Evolutionary conservation across 495 filamentous ascomycete genomes (phyloP).

Genomic region (Aspergillus conjunctus): DNA sequence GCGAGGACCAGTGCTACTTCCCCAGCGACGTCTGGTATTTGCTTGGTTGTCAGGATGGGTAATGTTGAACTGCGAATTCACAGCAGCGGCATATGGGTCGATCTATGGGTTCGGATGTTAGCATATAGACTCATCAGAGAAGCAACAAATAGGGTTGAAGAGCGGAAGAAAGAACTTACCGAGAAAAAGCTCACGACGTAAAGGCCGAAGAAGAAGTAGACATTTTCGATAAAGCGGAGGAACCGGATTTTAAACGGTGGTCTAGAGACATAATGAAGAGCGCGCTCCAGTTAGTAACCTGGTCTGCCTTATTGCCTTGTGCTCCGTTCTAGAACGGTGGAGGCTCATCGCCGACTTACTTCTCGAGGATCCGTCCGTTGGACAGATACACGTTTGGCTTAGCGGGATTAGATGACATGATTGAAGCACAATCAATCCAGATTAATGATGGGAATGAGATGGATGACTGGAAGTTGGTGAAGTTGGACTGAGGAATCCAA

Average conservation of each 20-base stretch:
- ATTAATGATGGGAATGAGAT: constrained; percentile 2
- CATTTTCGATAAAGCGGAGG: constrained; percentile 44
- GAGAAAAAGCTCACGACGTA: constrained; percentile 48
- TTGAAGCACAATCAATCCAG: constrained; percentile 4
- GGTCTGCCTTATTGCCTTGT: constrained; percentile 16
- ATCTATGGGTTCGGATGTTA: constrained; percentile 47
- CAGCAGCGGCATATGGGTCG: constrained; percentile 65
- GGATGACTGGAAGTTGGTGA: constrained; percentile 1
- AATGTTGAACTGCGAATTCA: constrained; percentile 65
- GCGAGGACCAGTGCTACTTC: constrained; percentile 7
- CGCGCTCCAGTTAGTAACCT: constrained; percentile 29
- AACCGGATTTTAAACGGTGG: constrained; percentile 49
- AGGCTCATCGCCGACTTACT: constrained; percentile 24
- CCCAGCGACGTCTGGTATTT: constrained; percentile 30
- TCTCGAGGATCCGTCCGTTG: constrained; percentile 40
- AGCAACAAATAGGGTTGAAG: background rate
- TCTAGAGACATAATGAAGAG: constrained; percentile 27
- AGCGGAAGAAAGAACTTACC: constrained; percentile 29
- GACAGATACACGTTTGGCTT: constrained; percentile 40
- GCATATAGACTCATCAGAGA: constrained; percentile 3
- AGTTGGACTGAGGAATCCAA: constrained; percentile 4
- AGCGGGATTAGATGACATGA: constrained; percentile 32
- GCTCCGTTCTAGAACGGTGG: background rate
- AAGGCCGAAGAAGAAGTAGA: constrained; percentile 48
- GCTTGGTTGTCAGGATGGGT: constrained; percentile 25